Evolutionary conservation across 441 rosid genomes (phyloP), one percentile per base, ranked within the genome.

Genomic region (Populus hybrid): DNA sequence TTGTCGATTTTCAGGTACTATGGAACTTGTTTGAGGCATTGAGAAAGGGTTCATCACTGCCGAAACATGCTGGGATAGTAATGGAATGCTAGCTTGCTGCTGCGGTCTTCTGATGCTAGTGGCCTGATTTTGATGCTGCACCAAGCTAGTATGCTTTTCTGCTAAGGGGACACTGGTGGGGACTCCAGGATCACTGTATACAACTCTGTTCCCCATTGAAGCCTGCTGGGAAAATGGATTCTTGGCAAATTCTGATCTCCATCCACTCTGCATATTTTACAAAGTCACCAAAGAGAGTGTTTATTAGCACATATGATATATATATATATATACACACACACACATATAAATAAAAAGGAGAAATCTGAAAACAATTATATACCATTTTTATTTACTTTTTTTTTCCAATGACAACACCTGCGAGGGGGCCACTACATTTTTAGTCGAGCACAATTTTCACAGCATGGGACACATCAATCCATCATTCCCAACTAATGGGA

Each of bases 211-310:
- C 65, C 82, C 89, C 74, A 76, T 77, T 64, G 88, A 81, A 65
- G 65, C 82, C 70, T 84, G 92, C 77, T 88, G 88, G 45, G 92
- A 88, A 82, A 93, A 93, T 36, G 98, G 98, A 75, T 92, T 94
- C 88, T 87, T 86, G 69, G 63, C 78, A 42, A 65, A 86, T 72
- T 87, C 94, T 69, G 87, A 86, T 75, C 87, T 84, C 97, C 94
- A 88, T 74, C 89, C 94, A 72, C 91, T 82, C 99, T 95, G 97
- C 92, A 92, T 5, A 68, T n/a, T 61, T 78, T 35, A 74, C 65
- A 40, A 50, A 66, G 50, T 64, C 40, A 26, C 0, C 16, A 33
- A 79, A 31, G 23, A 35, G 31, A 29, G 31, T 29, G 31, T 29
- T 29, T 29, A 29, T 29, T 29, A 29, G 31, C 29, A n/a, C n/a